phyloP scores from a whole-genome alignment of 768 basidiomycete genomes.

The Chiua virens region DNA sequence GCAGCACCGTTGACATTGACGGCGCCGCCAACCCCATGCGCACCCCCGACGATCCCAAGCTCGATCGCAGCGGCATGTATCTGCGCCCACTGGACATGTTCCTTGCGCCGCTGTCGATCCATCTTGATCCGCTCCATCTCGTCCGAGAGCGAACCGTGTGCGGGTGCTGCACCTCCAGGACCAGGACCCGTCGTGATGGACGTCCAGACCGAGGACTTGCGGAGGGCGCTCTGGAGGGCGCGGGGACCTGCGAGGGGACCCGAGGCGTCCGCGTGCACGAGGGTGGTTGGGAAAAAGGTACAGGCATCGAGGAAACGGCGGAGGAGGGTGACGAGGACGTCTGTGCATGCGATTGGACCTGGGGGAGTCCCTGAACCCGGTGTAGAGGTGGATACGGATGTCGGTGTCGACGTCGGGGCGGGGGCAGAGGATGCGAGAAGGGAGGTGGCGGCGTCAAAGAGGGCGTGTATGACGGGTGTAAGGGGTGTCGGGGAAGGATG shows the following conservation, averaged over 20 bases:
- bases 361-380: conserved; percentile 23
- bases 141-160: conserved; percentile 44
- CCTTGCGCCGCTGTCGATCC: conserved; percentile 60
- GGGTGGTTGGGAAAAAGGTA: conserved; percentile 45
- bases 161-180: not conserved
- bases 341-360: conserved; percentile 3
- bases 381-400: conserved; percentile 36
- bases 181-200: conserved; percentile 22
- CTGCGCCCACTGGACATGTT: conserved; percentile 66
- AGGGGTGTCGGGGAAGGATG: conserved; percentile 53
- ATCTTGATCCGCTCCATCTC: conserved; percentile 63
- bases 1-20: no score
- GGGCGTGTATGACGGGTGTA: conserved; percentile 47
- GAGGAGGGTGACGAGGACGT: conserved; percentile 27
- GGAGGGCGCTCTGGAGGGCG: conserved; percentile 58
- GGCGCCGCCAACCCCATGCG: not conserved
- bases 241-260: conserved; percentile 57
- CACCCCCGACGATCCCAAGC: conserved; percentile 44
- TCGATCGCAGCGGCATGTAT: conserved; percentile 66
- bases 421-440: conserved; percentile 18
- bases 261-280: conserved; percentile 54
- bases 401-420: conserved; percentile 32
- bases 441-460: conserved; percentile 50
- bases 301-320: conserved; percentile 55
- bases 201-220: conserved; percentile 56